Percentiles rank a stretch among this genome's conserved stretches.
phyloP scores from a whole-genome alignment of 164 flowering plant genomes.

The Buxus sempervirens region DNA sequence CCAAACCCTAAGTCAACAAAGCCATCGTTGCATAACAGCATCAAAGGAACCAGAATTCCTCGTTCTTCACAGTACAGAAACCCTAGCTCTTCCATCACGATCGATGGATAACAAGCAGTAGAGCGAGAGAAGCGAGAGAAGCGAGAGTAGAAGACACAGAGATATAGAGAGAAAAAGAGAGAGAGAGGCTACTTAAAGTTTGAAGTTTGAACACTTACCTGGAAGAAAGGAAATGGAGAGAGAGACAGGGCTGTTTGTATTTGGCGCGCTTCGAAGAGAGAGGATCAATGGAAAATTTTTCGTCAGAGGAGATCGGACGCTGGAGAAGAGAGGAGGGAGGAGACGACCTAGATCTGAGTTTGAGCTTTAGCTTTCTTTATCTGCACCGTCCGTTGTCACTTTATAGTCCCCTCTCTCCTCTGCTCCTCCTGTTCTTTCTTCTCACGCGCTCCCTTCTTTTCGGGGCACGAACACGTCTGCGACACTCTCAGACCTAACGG shows the following conservation, averaged over 20 bases:
- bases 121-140: background rate
- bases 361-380: slow-evolving; percentile 16
- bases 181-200: slow-evolving; percentile 28
- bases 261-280: slow-evolving; percentile 15
- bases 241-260: slow-evolving; percentile 1
- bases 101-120: background rate
- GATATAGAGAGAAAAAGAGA: slow-evolving; percentile 23
- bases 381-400: slow-evolving; percentile 27
- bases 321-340: slow-evolving; percentile 28
- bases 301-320: slow-evolving; percentile 26
- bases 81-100: slow-evolving; percentile 1
- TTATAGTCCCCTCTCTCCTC: background rate
- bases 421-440: background rate
- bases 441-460: too few species aligned
- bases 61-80: background rate
- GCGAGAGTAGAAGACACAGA: slow-evolving; percentile 7
- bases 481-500: too few species aligned
- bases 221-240: slow-evolving; percentile 2
- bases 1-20: slow-evolving; percentile 21
- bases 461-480: too few species aligned
- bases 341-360: slow-evolving; percentile 32
- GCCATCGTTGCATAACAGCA: background rate
- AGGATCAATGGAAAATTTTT: slow-evolving; percentile 8
- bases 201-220: too few species aligned
- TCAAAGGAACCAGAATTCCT: slow-evolving; percentile 11